Evolutionary conservation across 2,329 filamentous ascomycete genomes (phyloP).

Genomic region (Coniochaeta ligniaria): DNA sequence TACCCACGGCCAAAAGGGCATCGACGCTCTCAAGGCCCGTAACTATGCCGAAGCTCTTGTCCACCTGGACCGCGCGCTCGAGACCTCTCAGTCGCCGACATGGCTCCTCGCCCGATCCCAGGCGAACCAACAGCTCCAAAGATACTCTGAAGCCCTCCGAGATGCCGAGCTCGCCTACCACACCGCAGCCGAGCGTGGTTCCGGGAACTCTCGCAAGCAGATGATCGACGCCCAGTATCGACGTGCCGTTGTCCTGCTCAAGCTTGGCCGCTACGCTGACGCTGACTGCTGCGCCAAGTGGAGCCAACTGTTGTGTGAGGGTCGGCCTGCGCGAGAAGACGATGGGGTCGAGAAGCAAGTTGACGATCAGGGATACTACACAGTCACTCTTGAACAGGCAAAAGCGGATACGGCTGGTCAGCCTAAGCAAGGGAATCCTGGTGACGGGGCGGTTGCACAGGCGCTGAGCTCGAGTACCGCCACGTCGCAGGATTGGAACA

Average conservation of each 20-base stretch:
- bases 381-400: slow-evolving; percentile 26
- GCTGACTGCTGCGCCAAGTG: slow-evolving; percentile 63
- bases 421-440: slow-evolving; percentile 7
- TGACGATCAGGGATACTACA: slow-evolving; percentile 41
- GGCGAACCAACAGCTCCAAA: slow-evolving; percentile 60
- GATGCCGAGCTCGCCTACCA: slow-evolving; percentile 63
- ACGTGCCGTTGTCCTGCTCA: slow-evolving; percentile 66
- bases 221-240: slow-evolving; percentile 79
- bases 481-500: slow-evolving; percentile 20
- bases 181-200: slow-evolving; percentile 58
- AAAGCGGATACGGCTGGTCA: slow-evolving; percentile 14
- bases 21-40: slow-evolving; percentile 54
- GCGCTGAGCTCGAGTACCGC: background rate
- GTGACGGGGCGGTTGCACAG: background rate
- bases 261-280: slow-evolving; percentile 65
- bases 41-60: slow-evolving; percentile 63
- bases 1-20: slow-evolving; percentile 48
- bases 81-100: slow-evolving; percentile 57
- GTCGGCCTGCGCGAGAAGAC: slow-evolving; percentile 25
- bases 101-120: slow-evolving; percentile 82
- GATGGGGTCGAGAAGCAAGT: slow-evolving; percentile 29
- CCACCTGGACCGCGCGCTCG: slow-evolving; percentile 61
- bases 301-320: slow-evolving; percentile 35
- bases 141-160: slow-evolving; percentile 56
- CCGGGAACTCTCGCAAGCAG: slow-evolving; percentile 49